Evolutionary conservation across 805 yeast species (phyloP), one percentile per base, ranked within the genome.

Genomic region (Diddensiella santjacobensis): DNA sequence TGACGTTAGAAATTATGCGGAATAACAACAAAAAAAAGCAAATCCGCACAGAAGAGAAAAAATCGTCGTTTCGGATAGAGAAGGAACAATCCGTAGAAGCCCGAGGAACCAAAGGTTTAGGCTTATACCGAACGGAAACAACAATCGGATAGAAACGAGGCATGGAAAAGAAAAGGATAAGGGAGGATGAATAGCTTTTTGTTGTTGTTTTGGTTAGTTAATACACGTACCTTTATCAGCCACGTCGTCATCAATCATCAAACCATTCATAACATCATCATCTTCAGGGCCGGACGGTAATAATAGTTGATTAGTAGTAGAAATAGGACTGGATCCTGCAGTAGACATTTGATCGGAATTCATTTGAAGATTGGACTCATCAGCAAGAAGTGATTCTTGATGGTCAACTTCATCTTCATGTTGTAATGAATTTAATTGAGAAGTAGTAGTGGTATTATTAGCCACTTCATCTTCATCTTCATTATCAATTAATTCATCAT

Each of bases 271-370:
- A 26, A 8, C 31, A 13, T 26, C 31, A 26, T 26, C 31, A 26
- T 26, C 31, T 13, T 26, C 31, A 26, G 31, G 11, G 11, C 31
- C 31, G 11, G 31, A 26, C 31, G 31, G 11, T 8, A 13, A 26
- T 13, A 13, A 13, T 13, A 26, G 13, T 26, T 26, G 31, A 13
- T 13, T 26, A 8, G 31, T 26, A 26, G 31, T 8, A 13, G 31
- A 26, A 26, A 8, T 13, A 13, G 38, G 38, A 17, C 38, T 35
- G 8, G 38, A 35, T 8, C 17, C 38, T 6, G 38, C 38, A 6
- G 38, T 35, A 13, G 38, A 35, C 38, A 35, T 35, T 17, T 35
- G 38, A 17, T 35, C 38, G 31, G 31, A 26, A 26, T 26, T 13
- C 31, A 26, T 8, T 26, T 8, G 31, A 26, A 26, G 13, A 8